Evolutionary conservation across 2,329 filamentous ascomycete genomes (phyloP).

Genomic region (Phyllosticta ampelicida): DNA sequence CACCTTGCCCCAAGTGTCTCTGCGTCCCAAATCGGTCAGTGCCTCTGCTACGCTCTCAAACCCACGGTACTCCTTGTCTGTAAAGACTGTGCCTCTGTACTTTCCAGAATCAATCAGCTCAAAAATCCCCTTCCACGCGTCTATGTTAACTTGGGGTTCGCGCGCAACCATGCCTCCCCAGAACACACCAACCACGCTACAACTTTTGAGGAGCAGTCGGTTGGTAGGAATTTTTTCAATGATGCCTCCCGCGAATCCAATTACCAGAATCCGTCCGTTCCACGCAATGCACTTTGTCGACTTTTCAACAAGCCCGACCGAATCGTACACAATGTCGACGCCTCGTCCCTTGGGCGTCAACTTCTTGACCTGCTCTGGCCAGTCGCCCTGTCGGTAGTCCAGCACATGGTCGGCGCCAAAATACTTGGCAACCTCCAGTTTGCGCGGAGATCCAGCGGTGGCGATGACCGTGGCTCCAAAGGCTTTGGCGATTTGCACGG

Average conservation of each 20-base stretch:
- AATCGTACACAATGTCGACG: constrained; percentile 92
- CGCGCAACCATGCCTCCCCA: constrained; percentile 77
- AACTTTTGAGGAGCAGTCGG: constrained; percentile 86
- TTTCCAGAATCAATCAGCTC: constrained; percentile 66
- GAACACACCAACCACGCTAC: constrained; percentile 77
- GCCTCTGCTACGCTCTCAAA: constrained; percentile 69
- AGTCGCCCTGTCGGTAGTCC: constrained; percentile 58
- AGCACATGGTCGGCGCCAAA: constrained; percentile 81
- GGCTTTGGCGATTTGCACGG: constrained; percentile 89
- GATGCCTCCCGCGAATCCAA: constrained; percentile 75
- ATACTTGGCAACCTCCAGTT: constrained; percentile 63
- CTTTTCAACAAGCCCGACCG: constrained; percentile 78
- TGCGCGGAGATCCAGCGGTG: constrained; percentile 70
- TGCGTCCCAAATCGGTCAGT: constrained; percentile 62
- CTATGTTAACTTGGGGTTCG: constrained; percentile 57
- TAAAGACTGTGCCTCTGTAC: constrained; percentile 72
- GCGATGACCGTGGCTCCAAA: constrained; percentile 87
- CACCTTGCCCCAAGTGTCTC: constrained; percentile 93
- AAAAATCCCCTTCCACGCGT: constrained; percentile 76
- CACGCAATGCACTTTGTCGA: constrained; percentile 87
- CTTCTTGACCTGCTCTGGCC: constrained; percentile 60
- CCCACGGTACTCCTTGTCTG: constrained; percentile 70
- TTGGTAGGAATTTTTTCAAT: constrained; percentile 94
- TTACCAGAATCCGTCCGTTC: constrained; percentile 79
- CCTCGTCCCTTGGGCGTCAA: constrained; percentile 62